Conservation (phyloP, 1,284 basidiomycete species). For the Ustilago xerochloae region DNA sequence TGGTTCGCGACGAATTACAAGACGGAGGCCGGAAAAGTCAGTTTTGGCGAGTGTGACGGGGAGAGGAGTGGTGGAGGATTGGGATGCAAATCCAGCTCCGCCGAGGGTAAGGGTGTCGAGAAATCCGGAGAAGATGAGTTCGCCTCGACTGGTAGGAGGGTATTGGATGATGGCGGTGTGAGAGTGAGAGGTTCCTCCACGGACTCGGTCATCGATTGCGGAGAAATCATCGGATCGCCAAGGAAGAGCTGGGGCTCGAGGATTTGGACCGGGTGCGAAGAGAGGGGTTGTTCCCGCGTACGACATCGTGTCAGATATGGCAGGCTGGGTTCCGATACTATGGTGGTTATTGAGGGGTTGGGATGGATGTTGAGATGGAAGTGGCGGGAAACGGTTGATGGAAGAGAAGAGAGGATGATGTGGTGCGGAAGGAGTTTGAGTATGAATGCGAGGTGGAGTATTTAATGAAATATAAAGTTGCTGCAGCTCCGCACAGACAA, state of each 20-base stretch:
- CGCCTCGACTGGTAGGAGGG: conserved; percentile 33
- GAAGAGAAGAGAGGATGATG: background rate
- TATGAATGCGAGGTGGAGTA: too few relatives aligned
- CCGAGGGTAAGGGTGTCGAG: conserved; percentile 70
- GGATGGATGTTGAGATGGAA: background rate
- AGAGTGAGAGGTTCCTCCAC: conserved; percentile 70
- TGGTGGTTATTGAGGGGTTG: background rate
- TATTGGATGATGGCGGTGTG: conserved; percentile 64
- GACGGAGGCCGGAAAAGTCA: conserved; percentile 30
- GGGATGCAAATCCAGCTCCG: conserved; percentile 72
- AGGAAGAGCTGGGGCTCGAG: conserved; percentile 26
- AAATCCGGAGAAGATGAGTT: conserved; percentile 55
- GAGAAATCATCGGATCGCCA: conserved; percentile 65
- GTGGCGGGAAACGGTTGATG: background rate
- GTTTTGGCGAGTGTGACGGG: conserved; percentile 35
- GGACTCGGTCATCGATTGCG: conserved; percentile 70
- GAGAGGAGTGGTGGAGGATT: conserved; percentile 62
- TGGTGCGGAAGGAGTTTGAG: too few relatives aligned
- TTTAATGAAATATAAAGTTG: too few relatives aligned
- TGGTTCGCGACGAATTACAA: conserved; percentile 36
- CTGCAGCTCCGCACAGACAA: background rate
- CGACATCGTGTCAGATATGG: conserved; percentile 18
- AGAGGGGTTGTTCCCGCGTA: conserved; percentile 37
- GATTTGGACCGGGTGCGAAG: conserved; percentile 40
- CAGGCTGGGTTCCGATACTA: background rate